These are phyloP conservation scores for Akanthomyces muscarius DNA, from an alignment of 2,329 filamentous ascomycete genomes.

Conservation along the genomic window DNA sequence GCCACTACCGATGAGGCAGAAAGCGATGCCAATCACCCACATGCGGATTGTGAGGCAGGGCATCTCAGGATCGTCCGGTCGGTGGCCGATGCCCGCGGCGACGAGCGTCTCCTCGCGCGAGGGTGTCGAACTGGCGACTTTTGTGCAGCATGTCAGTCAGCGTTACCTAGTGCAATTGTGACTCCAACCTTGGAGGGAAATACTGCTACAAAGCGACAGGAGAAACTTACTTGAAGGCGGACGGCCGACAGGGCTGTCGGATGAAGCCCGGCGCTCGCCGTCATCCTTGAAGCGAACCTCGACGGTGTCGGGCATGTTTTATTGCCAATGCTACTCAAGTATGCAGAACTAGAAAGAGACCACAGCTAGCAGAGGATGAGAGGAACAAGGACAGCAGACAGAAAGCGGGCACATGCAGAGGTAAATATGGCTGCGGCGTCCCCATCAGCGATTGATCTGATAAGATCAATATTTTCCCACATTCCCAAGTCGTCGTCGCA, in stretches of 20 bases:
- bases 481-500: not conserved
- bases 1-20: constrained; percentile 34
- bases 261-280: not conserved
- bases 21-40: constrained; percentile 36
- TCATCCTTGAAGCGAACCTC: constrained; percentile 12
- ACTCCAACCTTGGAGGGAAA: not conserved
- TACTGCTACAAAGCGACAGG: no score
- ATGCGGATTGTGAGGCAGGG: constrained; percentile 36
- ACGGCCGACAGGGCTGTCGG: not conserved
- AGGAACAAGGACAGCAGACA: not conserved
- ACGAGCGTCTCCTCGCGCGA: constrained; percentile 25
- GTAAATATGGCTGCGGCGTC: not conserved
- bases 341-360: not conserved
- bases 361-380: not conserved
- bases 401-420: not conserved
- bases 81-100: constrained; percentile 29
- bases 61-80: constrained; percentile 26
- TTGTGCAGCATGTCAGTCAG: no score
- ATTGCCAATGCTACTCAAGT: not conserved
- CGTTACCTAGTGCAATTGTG: no score
- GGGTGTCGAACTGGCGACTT: constrained; percentile 10
- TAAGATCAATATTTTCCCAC: constrained; percentile 7
- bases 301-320: constrained; percentile 8
- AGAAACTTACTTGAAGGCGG: constrained; percentile 5
- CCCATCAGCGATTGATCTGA: constrained; percentile 16